phyloP scores from a whole-genome alignment of 345 rosid species.

The Euphorbia peplus region DNA sequence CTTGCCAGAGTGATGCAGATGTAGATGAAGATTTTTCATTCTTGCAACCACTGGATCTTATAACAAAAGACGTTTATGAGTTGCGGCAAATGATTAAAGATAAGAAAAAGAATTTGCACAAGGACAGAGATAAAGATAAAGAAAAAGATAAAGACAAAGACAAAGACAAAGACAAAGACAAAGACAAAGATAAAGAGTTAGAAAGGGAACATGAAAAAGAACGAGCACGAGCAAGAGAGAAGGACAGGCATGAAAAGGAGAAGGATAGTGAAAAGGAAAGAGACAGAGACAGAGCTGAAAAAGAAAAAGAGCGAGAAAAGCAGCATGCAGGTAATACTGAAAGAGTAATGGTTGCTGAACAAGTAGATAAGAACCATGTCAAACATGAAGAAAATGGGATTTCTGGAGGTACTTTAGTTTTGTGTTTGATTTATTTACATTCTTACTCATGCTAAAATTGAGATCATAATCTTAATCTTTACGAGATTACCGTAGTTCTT shows the following conservation, averaged over 20 bases:
- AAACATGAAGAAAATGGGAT: conserved; percentile 55
- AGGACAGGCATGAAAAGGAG: conserved; percentile 65
- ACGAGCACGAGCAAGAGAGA: conserved; percentile 58
- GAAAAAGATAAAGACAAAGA: conserved; percentile 29
- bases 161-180: conserved; percentile 51
- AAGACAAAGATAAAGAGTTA: conserved; percentile 38
- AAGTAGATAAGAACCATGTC: conserved; percentile 45
- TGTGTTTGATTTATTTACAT: conserved; percentile 2
- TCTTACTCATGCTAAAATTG: not conserved
- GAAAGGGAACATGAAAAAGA: conserved; percentile 62
- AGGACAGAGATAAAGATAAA: conserved; percentile 54
- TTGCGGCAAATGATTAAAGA: conserved; percentile 74
- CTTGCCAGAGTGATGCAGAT: conserved; percentile 69
- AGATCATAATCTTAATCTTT: not conserved
- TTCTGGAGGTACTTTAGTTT: conserved; percentile 41
- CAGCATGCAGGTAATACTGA: conserved; percentile 49
- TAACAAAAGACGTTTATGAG: conserved; percentile 80
- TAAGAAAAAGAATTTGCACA: conserved; percentile 55
- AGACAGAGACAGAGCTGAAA: conserved; percentile 53
- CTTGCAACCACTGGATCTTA: conserved; percentile 93
- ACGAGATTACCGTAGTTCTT: not conserved
- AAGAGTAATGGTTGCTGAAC: conserved; percentile 50
- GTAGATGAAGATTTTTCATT: conserved; percentile 94
- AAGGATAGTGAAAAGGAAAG: conserved; percentile 54
- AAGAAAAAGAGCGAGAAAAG: conserved; percentile 60